Evolutionary conservation across 768 basidiomycete genomes (phyloP).

Genomic region (Scleroderma bovista): DNA sequence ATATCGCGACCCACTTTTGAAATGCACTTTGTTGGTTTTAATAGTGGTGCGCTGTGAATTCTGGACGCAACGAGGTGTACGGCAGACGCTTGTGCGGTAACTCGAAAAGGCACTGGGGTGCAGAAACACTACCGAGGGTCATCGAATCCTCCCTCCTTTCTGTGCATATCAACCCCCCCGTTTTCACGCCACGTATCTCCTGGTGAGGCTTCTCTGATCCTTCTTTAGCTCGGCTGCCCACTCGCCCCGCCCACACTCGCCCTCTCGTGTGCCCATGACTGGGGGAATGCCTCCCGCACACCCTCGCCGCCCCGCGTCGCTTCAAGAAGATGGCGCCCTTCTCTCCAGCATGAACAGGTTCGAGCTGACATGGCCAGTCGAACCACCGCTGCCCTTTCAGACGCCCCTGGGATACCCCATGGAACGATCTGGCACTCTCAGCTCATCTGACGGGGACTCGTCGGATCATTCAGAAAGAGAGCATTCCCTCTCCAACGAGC

Average conservation of each 20-base stretch:
- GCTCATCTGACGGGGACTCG: constrained; percentile 50
- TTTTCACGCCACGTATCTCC: constrained; percentile 16
- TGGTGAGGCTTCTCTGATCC: constrained; percentile 21
- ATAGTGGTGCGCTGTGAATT: constrained; percentile 1
- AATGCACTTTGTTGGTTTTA: constrained; percentile 18
- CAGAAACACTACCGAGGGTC: constrained; percentile 15
- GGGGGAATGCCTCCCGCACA: constrained; percentile 36
- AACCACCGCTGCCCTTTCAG: constrained; percentile 36
- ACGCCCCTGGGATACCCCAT: constrained; percentile 27
- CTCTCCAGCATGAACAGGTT: constrained; percentile 50
- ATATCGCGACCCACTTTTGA: constrained; percentile 21
- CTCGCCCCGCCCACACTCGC: neutral
- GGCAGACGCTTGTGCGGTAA: constrained; percentile 9
- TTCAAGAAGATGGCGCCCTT: constrained; percentile 37
- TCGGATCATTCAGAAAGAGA: constrained; percentile 47
- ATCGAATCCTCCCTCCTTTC: constrained; percentile 3
- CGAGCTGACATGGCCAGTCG: constrained; percentile 52
- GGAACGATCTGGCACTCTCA: constrained; percentile 37
- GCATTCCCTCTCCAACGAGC: constrained; percentile 21
- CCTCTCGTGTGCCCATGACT: constrained; percentile 15
- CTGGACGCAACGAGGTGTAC: neutral
- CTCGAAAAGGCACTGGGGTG: constrained; percentile 4
- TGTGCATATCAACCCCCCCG: constrained; percentile 6
- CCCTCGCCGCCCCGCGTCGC: constrained; percentile 44
- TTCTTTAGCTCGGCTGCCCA: constrained; percentile 7